Percentiles rank a stretch among this genome's conserved stretches.
Evolutionary conservation across 139 green algal species (phyloP).

Genomic region (Zygnema circumcarinatum): DNA sequence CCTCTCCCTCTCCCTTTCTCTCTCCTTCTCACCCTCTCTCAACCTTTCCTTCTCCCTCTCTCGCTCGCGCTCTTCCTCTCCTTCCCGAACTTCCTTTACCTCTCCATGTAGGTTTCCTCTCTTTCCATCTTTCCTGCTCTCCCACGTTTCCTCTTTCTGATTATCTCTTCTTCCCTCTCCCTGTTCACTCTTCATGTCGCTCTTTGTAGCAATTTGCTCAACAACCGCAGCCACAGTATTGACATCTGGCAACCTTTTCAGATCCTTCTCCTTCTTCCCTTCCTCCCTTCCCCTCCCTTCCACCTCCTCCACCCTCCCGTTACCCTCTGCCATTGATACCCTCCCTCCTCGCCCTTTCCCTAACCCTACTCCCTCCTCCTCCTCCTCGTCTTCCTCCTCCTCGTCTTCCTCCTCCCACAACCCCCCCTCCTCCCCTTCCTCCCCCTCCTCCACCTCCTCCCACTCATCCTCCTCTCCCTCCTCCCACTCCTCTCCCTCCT

Average conservation of each 20-base stretch:
- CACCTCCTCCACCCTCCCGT: neutral
- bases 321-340: conserved; percentile 4
- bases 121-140: too few relatives aligned
- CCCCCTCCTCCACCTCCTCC: conserved; percentile 4
- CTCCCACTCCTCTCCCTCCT: conserved; percentile 39
- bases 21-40: neutral
- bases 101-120: conserved; percentile 5
- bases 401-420: neutral
- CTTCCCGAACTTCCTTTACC: neutral
- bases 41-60: conserved; percentile 1
- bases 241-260: too few relatives aligned
- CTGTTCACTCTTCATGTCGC: too few relatives aligned
- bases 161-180: too few relatives aligned
- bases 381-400: conserved; percentile 23
- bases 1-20: neutral
- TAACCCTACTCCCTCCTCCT: conserved; percentile 20
- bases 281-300: neutral
- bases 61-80: conserved; percentile 16
- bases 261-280: neutral
- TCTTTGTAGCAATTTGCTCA: too few relatives aligned
- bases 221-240: too few relatives aligned
- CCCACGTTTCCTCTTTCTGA: too few relatives aligned
- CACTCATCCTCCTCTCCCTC: conserved; percentile 30
- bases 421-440: neutral
- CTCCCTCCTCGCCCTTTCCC: conserved; percentile 12